Evolutionary conservation across 306 rosid species (phyloP).

Genomic region (Gastrolobium bilobum): DNA sequence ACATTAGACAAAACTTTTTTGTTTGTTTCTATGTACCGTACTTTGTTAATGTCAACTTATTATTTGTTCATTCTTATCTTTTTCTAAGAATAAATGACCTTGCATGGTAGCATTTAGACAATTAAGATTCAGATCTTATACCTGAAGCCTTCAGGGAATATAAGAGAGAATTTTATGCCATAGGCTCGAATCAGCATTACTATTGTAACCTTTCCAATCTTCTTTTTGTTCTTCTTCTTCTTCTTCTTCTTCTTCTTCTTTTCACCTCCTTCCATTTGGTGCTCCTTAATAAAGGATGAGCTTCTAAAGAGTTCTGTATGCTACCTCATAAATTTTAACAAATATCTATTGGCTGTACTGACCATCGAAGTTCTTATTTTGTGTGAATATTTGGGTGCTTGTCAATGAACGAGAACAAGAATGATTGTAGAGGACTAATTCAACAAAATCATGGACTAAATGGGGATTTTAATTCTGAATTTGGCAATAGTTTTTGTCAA

Average conservation of each 20-base stretch:
- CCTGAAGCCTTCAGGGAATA: constrained; percentile 56
- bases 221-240: constrained; percentile 35
- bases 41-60: constrained; percentile 62
- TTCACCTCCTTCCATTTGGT: background rate
- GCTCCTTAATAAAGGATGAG: constrained; percentile 23
- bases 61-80: constrained; percentile 57
- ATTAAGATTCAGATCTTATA: constrained; percentile 59
- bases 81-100: constrained; percentile 45
- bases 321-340: constrained; percentile 41
- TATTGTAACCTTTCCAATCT: constrained; percentile 44
- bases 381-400: constrained; percentile 3
- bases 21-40: constrained; percentile 45
- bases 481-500: constrained; percentile 49
- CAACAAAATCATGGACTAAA: constrained; percentile 57
- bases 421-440: constrained; percentile 55
- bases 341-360: background rate
- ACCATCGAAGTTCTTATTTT: constrained; percentile 15
- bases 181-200: constrained; percentile 44
- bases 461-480: constrained; percentile 51
- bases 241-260: constrained; percentile 28
- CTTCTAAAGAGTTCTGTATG: constrained; percentile 30
- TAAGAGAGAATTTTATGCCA: constrained; percentile 50
- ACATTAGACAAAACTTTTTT: constrained; percentile 48
- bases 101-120: constrained; percentile 53
- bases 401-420: constrained; percentile 66